Conservation (phyloP, 1,284 basidiomycete genomes). For the Ustilago bromivora region DNA sequence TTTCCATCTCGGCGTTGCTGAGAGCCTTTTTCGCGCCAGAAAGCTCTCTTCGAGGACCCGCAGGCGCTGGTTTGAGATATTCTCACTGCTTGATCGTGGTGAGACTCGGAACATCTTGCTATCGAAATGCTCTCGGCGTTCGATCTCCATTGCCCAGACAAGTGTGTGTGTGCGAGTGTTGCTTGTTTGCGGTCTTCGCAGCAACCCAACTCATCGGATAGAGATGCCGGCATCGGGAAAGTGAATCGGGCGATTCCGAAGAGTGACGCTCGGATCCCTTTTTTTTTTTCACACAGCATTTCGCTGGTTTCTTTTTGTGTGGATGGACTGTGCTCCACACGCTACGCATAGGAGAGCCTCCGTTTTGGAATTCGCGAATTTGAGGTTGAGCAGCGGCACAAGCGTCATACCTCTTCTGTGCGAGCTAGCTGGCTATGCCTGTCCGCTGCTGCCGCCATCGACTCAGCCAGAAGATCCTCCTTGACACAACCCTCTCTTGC, state of each 20-base stretch:
- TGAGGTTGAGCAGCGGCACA: background rate
- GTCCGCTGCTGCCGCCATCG: background rate
- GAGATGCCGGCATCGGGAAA: background rate
- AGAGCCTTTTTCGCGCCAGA: background rate
- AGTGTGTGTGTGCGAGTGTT: background rate
- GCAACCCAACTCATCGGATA: background rate
- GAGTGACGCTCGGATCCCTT: conserved; percentile 7
- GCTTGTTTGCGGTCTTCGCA: background rate
- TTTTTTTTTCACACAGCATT: conserved; percentile 14
- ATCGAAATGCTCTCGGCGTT: too few species aligned
- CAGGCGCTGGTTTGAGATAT: background rate
- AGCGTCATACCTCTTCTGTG: conserved; percentile 1
- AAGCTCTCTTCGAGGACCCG: background rate
- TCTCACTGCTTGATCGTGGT: too few species aligned
- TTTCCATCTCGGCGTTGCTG: background rate
- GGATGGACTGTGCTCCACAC: conserved; percentile 13
- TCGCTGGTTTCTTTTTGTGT: background rate
- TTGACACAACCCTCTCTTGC: background rate
- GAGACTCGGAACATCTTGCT: too few species aligned
- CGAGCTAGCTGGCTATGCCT: background rate
- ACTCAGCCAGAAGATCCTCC: background rate
- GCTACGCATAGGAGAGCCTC: too few species aligned
- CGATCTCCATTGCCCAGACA: too few species aligned
- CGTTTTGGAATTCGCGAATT: conserved; percentile 5
- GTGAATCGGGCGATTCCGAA: background rate